These are phyloP conservation scores for Debaryomycetaceae sp. DNA, from an alignment of 1,139 yeast species.

Conservation along the genomic window DNA sequence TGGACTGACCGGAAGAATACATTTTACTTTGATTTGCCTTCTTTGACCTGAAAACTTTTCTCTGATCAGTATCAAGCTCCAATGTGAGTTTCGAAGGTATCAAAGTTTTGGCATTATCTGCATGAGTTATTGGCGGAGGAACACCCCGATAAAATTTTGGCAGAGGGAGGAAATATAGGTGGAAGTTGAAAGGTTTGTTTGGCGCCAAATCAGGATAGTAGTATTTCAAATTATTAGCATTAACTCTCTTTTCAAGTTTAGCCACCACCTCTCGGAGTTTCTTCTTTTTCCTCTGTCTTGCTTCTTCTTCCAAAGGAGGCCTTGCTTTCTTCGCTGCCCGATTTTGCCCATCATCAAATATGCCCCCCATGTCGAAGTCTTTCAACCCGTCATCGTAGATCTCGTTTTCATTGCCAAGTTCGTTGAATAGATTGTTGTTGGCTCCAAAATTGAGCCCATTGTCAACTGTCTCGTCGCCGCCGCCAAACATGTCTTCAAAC, in stretches of 20 bases:
- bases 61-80: constrained; percentile 47
- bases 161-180: constrained; percentile 61
- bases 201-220: constrained; percentile 65
- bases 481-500: constrained; percentile 52
- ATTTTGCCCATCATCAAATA: constrained; percentile 27
- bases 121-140: constrained; percentile 44
- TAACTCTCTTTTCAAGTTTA: constrained; percentile 32
- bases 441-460: constrained; percentile 10
- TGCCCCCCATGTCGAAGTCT: constrained; percentile 35
- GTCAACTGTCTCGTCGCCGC: constrained; percentile 12
- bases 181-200: constrained; percentile 60
- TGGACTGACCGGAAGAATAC: neutral
- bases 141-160: constrained; percentile 54
- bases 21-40: constrained; percentile 7
- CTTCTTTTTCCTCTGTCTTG: constrained; percentile 18
- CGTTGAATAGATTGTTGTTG: constrained; percentile 14
- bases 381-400: constrained; percentile 44
- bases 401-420: constrained; percentile 20
- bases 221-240: constrained; percentile 35
- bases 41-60: constrained; percentile 38
- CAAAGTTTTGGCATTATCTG: constrained; percentile 48
- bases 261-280: constrained; percentile 26
- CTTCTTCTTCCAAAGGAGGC: constrained; percentile 20
- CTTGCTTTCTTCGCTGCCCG: constrained; percentile 13
- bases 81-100: constrained; percentile 56